phyloP scores from a whole-genome alignment of 345 rosid species.

The Geranium brycei region DNA sequence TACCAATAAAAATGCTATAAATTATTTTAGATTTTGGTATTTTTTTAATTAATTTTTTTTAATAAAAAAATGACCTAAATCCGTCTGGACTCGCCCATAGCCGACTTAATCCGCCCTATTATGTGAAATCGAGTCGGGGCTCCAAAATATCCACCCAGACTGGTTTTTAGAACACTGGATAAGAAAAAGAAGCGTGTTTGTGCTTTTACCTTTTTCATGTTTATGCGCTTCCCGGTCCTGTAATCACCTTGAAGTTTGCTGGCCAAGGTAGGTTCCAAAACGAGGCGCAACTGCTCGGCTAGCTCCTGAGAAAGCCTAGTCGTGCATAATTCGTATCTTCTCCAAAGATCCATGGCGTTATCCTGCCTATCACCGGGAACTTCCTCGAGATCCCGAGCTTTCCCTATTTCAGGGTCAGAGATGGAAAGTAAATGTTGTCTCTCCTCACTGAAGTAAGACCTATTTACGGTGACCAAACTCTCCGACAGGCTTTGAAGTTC shows the following conservation, averaged over 20 bases:
- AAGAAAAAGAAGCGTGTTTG: too few relatives aligned
- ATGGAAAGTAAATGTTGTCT: slow-evolving; percentile 32
- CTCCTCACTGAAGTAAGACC: slow-evolving; percentile 30
- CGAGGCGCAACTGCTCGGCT: slow-evolving; percentile 89
- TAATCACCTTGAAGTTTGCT: slow-evolving; percentile 96
- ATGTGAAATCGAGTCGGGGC: too few relatives aligned
- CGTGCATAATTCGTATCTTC: slow-evolving; percentile 63
- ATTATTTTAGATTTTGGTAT: too few relatives aligned
- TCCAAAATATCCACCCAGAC: too few relatives aligned
- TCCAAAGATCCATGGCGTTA: slow-evolving; percentile 54
- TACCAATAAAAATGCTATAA: too few relatives aligned
- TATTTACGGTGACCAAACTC: slow-evolving; percentile 45
- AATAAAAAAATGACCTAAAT: too few relatives aligned
- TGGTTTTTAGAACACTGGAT: too few relatives aligned
- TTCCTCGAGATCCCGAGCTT: slow-evolving; percentile 28
- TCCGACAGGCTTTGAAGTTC: slow-evolving; percentile 23
- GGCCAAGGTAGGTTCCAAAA: slow-evolving; percentile 83
- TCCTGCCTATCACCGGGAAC: slow-evolving; percentile 28
- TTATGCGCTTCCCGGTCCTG: slow-evolving; percentile 87
- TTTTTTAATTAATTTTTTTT: too few relatives aligned
- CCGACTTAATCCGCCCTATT: too few relatives aligned
- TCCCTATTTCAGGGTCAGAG: slow-evolving; percentile 26
- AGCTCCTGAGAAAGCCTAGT: slow-evolving; percentile 75
- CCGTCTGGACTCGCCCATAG: too few relatives aligned
- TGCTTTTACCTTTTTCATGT: slow-evolving; percentile 71